These are phyloP conservation scores for Leccinum uliginosum DNA, from an alignment of 768 basidiomycete species.

Conservation along the genomic window DNA sequence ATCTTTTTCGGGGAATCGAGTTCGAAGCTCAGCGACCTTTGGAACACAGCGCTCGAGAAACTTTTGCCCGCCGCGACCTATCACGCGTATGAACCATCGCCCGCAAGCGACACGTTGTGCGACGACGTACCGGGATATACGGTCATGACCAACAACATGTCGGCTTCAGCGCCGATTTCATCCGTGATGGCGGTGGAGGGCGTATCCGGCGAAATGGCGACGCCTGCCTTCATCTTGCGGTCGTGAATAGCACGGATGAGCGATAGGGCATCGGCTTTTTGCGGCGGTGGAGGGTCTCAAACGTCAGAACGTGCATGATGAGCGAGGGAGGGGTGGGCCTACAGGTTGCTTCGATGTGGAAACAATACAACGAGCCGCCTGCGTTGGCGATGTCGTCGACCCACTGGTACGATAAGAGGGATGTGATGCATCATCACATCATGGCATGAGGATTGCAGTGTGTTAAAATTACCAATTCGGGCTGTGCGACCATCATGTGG, in stretches of 20 bases:
- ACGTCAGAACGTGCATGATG: slow-evolving; percentile 11
- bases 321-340: slow-evolving; percentile 24
- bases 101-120: background rate
- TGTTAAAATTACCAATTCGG: slow-evolving; percentile 64
- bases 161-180: slow-evolving; percentile 74
- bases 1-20: slow-evolving; percentile 88
- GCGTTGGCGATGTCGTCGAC: slow-evolving; percentile 94
- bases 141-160: slow-evolving; percentile 98
- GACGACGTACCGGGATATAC: slow-evolving; percentile 76
- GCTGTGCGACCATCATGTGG: slow-evolving; percentile 99
- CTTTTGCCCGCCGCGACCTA: slow-evolving; percentile 93
- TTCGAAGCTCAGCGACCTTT: slow-evolving; percentile 87
- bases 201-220: slow-evolving; percentile 96
- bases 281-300: background rate
- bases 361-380: slow-evolving; percentile 92
- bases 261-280: slow-evolving; percentile 60
- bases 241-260: slow-evolving; percentile 78
- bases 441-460: background rate
- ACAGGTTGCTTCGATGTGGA: slow-evolving; percentile 95
- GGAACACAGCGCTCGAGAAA: slow-evolving; percentile 90
- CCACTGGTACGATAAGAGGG: slow-evolving; percentile 59
- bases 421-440: too few species aligned
- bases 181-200: slow-evolving; percentile 85
- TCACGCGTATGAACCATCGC: background rate
- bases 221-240: slow-evolving; percentile 89